Conservation (phyloP, 768 basidiomycete species). For the Amanita thiersii region DNA sequence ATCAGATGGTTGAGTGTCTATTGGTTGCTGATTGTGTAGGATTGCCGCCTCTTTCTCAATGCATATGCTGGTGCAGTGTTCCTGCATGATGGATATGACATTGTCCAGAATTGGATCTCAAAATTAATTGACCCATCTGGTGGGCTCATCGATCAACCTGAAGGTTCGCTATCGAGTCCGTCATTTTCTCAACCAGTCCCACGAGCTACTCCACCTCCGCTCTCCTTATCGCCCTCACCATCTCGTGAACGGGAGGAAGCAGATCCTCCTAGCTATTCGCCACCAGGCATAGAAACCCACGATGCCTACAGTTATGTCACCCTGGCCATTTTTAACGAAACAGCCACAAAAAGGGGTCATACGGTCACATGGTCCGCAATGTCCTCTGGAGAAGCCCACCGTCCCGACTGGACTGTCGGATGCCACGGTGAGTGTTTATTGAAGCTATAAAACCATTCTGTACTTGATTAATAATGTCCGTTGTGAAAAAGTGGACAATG, state of each 20-base stretch:
- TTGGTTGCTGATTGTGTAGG: background rate
- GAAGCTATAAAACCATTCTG: background rate
- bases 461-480: background rate
- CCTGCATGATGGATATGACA: background rate
- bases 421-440: slow-evolving; percentile 1
- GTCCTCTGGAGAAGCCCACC: slow-evolving; percentile 2
- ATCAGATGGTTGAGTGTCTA: background rate
- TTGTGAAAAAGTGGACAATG: slow-evolving; percentile 1
- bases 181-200: background rate
- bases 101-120: slow-evolving; percentile 7
- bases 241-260: background rate
- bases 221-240: background rate
- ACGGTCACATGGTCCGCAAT: background rate
- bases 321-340: slow-evolving; percentile 1
- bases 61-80: slow-evolving; percentile 1
- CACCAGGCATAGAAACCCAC: background rate
- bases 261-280: background rate
- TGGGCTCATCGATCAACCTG: background rate
- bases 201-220: background rate
- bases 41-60: slow-evolving; percentile 3
- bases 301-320: background rate
- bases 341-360: background rate
- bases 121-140: slow-evolving; percentile 4
- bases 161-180: background rate
- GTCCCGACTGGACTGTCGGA: slow-evolving; percentile 1